Conservation (phyloP, 83 land plant species). For the Picea abies region DNA sequence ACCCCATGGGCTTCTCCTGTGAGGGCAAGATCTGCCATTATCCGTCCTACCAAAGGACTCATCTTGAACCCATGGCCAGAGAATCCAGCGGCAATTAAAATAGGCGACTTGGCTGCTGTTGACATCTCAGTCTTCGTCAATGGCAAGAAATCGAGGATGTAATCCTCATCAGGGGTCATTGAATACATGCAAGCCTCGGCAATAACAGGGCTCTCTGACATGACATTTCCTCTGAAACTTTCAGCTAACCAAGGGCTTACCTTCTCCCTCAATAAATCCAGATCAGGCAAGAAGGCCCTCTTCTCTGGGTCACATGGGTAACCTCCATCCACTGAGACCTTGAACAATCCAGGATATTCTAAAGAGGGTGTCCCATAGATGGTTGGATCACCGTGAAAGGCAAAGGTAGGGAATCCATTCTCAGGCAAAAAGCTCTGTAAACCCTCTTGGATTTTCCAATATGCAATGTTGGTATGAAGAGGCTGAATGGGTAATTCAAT, state of each 20-base stretch:
- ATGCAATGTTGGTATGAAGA: conserved; percentile 60
- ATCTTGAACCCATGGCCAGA: conserved; percentile 89
- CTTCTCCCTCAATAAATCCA: conserved; percentile 4
- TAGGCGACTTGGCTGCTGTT: background rate
- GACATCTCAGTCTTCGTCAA: background rate
- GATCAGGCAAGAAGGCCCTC: conserved; percentile 29
- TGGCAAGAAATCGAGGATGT: too few species aligned
- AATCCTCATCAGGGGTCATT: too few species aligned
- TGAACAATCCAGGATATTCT: too few species aligned
- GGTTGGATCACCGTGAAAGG: conserved; percentile 61
- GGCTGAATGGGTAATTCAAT: too few species aligned
- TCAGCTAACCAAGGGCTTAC: conserved; percentile 60
- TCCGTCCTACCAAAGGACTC: too few species aligned
- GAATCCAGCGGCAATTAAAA: conserved; percentile 72
- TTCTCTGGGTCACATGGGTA: conserved; percentile 66
- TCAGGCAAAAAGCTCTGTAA: conserved; percentile 32
- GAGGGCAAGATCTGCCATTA: conserved; percentile 24
- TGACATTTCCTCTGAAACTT: background rate
- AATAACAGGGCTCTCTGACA: too few species aligned
- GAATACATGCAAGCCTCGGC: too few species aligned
- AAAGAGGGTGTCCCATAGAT: conserved; percentile 55
- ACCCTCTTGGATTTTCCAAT: conserved; percentile 73
- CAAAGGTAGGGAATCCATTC: conserved; percentile 73
- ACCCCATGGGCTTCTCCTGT: conserved; percentile 49
- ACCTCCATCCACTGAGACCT: conserved; percentile 64